These are phyloP conservation scores for Didymella keratinophila DNA, from an alignment of 2,329 filamentous ascomycete genomes.

Conservation along the genomic window DNA sequence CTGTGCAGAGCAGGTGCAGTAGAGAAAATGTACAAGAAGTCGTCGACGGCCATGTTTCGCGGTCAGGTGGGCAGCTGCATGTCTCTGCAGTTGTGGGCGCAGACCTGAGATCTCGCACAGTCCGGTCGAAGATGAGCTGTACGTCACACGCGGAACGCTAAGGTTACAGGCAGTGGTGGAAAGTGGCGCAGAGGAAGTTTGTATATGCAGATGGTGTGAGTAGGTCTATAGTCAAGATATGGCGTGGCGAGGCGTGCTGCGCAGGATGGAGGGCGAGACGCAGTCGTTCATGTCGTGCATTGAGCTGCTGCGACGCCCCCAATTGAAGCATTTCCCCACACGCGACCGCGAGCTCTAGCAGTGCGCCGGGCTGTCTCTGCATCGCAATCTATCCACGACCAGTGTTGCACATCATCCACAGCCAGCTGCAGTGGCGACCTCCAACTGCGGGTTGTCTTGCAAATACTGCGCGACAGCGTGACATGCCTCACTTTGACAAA, in stretches of 20 bases:
- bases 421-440: background rate
- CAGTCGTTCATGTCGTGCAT: background rate
- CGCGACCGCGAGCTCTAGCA: slow-evolving; percentile 8
- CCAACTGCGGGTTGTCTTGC: background rate
- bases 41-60: slow-evolving; percentile 51
- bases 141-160: slow-evolving; percentile 13
- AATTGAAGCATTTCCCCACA: slow-evolving; percentile 12
- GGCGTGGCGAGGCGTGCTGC: background rate
- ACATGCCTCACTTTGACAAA: slow-evolving; percentile 1
- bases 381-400: background rate
- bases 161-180: background rate
- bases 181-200: background rate
- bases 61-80: slow-evolving; percentile 41
- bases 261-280: background rate
- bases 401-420: background rate
- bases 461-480: background rate
- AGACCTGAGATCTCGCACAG: background rate
- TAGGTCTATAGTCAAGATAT: background rate
- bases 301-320: background rate
- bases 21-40: slow-evolving; percentile 41
- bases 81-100: slow-evolving; percentile 29
- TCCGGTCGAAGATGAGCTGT: background rate
- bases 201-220: background rate
- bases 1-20: background rate
- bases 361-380: background rate